These are phyloP conservation scores for Suhomyces panamericanus DNA, from an alignment of 1,139 yeast species.

Conservation along the genomic window DNA sequence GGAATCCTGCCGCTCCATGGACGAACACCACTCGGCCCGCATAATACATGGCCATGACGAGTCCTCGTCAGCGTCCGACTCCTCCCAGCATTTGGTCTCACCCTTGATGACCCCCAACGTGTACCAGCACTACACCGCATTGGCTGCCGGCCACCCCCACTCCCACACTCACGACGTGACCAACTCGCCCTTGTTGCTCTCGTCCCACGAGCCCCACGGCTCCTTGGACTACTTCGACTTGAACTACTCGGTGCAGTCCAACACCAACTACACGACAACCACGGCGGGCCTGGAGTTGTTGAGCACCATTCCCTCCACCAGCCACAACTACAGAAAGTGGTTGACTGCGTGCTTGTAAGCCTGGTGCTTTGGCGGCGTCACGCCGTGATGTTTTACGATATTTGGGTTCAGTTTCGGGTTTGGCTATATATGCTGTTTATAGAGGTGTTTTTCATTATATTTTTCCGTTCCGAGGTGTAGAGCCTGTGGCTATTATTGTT, in stretches of 20 bases:
- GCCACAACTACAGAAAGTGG: constrained; percentile 48
- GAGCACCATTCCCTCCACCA: constrained; percentile 31
- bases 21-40: constrained; percentile 28
- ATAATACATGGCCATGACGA: constrained; percentile 17
- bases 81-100: constrained; percentile 28
- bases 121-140: constrained; percentile 25
- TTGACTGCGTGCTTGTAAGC: constrained; percentile 35
- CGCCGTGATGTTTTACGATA: constrained; percentile 5
- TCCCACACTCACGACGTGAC: constrained; percentile 16
- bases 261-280: constrained; percentile 19
- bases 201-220: constrained; percentile 12
- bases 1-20: constrained; percentile 52
- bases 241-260: constrained; percentile 33
- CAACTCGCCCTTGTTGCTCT: constrained; percentile 23
- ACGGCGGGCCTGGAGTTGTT: constrained; percentile 12
- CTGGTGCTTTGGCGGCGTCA: too few relatives aligned
- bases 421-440: constrained; percentile 10
- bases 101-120: constrained; percentile 40
- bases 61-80: constrained; percentile 25
- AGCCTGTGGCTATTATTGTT: not conserved
- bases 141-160: too few relatives aligned
- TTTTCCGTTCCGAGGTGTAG: not conserved
- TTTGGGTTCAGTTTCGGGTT: constrained; percentile 12
- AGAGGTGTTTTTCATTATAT: constrained; percentile 8
- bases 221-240: constrained; percentile 34